These are phyloP conservation scores for Triangularia verruculosa DNA, from an alignment of 2,329 filamentous ascomycete species.

Conservation along the genomic window DNA sequence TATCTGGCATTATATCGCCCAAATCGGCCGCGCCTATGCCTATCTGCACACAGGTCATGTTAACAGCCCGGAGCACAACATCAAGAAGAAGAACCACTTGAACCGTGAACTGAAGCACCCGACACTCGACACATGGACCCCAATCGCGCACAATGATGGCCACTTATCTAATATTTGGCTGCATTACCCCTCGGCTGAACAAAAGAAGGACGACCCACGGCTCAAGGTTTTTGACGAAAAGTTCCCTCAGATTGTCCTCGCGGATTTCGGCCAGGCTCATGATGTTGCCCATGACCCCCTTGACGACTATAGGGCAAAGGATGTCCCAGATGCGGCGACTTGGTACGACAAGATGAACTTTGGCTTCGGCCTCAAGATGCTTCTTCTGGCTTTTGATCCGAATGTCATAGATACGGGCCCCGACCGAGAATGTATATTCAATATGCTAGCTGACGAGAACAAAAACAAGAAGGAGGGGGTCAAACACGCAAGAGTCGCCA, in stretches of 20 bases:
- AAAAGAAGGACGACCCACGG: neutral
- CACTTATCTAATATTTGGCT: neutral
- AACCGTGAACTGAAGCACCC: neutral
- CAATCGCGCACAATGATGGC: neutral
- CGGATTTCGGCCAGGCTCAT: neutral
- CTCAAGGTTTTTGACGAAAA: neutral
- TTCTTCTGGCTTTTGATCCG: neutral
- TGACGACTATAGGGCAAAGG: neutral
- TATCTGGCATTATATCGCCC: neutral
- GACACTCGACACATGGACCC: neutral
- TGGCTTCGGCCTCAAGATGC: neutral
- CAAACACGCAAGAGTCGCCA: neutral
- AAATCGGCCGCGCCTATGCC: neutral
- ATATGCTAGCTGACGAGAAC: too few species aligned
- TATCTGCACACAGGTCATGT: neutral
- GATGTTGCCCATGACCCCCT: neutral
- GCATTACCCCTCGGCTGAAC: neutral
- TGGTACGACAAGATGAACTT: neutral
- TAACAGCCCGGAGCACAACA: neutral
- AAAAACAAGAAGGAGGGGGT: neutral
- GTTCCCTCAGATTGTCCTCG: neutral
- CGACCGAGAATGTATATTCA: neutral
- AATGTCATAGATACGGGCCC: too few species aligned
- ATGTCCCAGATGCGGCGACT: neutral
- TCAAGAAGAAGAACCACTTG: neutral